Evolutionary conservation across 2,329 filamentous ascomycete genomes (phyloP), one percentile per base, ranked within the genome.

Genomic region (Talaromyces sp.): DNA sequence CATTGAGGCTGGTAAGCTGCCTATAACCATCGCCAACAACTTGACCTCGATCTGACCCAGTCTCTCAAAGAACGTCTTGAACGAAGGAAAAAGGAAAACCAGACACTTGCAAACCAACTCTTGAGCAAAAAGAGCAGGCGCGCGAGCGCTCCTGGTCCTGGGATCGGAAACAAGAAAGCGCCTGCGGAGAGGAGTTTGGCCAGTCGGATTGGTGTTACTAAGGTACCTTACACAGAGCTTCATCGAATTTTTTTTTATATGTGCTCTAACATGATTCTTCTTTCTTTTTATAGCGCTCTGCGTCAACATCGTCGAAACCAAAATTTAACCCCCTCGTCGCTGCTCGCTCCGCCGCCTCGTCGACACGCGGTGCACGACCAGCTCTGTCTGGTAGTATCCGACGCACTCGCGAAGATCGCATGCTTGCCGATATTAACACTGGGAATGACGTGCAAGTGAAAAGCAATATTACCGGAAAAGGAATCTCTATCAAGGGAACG

Each of bases 131-230:
- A 80, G 63, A 79, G 83, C 66, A 78, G 61, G 59, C 47, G 81
- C 65, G 71, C 78, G 12, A 82, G 77, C 67, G 77, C 76, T 5
- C 77, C 82, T 10, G 78, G 77, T 18, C 73, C 79, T 28, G 78
- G 76, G 57, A 67, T 72, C 40, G 70, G 74, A 53, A 77, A 68
- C 64, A 75, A 73, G 63, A 70, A 73, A 71, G 64, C 75, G 68
- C 79, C 74, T 70, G 80, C 78, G 65, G 77, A 75, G 2, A 56
- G 9, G 30, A 81, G 77, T 57, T 77, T 88, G 33, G 83, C 85
- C 57, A 87, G 85, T 73, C 79, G 85, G 72, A 82, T 85, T 61
- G 84, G 84, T 54, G 77, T 87, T 36, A 78, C 78, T 63, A 88
- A 88, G 80, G 84, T 78, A n/a, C 36, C 30, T 47, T 47, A 8